Percentiles rank a stretch among this genome's conserved stretches.
These are phyloP conservation scores for Grifola frondosa DNA, from an alignment of 1,284 basidiomycete genomes.

Conservation along the genomic window DNA sequence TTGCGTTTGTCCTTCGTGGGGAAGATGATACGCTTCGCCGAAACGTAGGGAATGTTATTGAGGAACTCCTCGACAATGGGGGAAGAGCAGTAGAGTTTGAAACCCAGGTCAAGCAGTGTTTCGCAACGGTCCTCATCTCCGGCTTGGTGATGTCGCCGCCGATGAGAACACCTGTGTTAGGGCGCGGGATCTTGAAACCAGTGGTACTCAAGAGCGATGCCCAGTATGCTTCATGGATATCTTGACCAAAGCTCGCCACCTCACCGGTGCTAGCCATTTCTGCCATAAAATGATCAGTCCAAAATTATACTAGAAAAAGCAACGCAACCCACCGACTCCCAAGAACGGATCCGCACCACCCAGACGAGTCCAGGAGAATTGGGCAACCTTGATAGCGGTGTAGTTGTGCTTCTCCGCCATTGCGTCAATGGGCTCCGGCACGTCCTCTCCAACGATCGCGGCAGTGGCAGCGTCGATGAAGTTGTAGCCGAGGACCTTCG, in stretches of 20 bases:
- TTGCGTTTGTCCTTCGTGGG: slow-evolving; percentile 97
- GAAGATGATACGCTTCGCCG: slow-evolving; percentile 91
- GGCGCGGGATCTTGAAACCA: slow-evolving; percentile 84
- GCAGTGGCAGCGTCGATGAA: slow-evolving; percentile 95
- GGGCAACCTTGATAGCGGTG: slow-evolving; percentile 95
- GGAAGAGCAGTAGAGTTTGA: slow-evolving; percentile 91
- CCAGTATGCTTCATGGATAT: slow-evolving; percentile 98
- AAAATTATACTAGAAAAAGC: background rate
- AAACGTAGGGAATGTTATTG: slow-evolving; percentile 78
- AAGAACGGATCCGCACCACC: slow-evolving; percentile 96
- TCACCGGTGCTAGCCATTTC: slow-evolving; percentile 99
- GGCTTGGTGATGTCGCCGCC: slow-evolving; percentile 85
- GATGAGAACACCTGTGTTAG: slow-evolving; percentile 82
- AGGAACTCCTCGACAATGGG: slow-evolving; percentile 80
- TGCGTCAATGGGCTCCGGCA: slow-evolving; percentile 91
- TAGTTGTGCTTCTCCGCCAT: slow-evolving; percentile 93
- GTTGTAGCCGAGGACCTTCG: slow-evolving; percentile 96
- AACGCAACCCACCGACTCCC: slow-evolving; percentile 75
- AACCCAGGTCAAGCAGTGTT: slow-evolving; percentile 79
- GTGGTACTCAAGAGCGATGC: slow-evolving; percentile 86
- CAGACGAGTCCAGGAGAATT: slow-evolving; percentile 98
- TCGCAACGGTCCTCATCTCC: slow-evolving; percentile 80
- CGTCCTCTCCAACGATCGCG: slow-evolving; percentile 88
- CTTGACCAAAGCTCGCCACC: slow-evolving; percentile 95
- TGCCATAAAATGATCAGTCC: slow-evolving; percentile 28